Evolutionary conservation across 2,329 filamentous ascomycete genomes (phyloP).

Genomic region (Hansfordia pulvinata): DNA sequence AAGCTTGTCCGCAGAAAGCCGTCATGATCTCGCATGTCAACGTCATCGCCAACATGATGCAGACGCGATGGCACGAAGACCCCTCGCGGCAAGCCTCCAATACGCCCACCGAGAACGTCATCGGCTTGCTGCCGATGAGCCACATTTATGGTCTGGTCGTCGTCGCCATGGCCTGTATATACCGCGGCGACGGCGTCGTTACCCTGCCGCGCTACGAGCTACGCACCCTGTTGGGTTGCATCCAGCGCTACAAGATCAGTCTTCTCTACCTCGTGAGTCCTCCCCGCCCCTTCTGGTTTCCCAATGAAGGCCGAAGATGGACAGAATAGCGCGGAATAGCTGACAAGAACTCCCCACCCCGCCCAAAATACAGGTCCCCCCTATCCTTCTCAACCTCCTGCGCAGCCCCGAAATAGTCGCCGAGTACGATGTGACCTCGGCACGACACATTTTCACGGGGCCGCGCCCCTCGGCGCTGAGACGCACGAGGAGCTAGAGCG

Average conservation of each 20-base stretch:
- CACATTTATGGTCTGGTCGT: conserved; percentile 70
- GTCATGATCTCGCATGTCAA: conserved; percentile 68
- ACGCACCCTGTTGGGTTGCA: conserved; percentile 40
- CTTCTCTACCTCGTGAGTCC: conserved; percentile 46
- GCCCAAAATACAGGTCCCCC: conserved; percentile 55
- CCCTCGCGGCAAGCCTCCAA: conserved; percentile 13
- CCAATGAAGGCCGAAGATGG: not conserved
- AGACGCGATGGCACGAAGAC: conserved; percentile 33
- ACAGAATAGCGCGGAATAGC: not conserved
- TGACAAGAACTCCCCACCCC: conserved; percentile 1
- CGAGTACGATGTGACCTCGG: conserved; percentile 59
- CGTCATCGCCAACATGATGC: conserved; percentile 59
- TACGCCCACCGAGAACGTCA: conserved; percentile 21
- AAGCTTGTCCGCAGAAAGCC: conserved; percentile 50
- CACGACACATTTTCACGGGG: conserved; percentile 59
- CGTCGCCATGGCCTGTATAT: conserved; percentile 49
- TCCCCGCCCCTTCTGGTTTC: not conserved
- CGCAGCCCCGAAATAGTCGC: conserved; percentile 46
- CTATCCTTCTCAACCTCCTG: conserved; percentile 66
- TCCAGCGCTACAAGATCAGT: conserved; percentile 54
- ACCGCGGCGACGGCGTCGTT: conserved; percentile 58
- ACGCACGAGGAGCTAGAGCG: conserved; percentile 41
- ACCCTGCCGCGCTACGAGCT: conserved; percentile 65
- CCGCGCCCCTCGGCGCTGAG: conserved; percentile 64
- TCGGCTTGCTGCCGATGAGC: conserved; percentile 60